Evolutionary conservation across 1,284 basidiomycete species (phyloP), one percentile per base, ranked within the genome.

Genomic region (Malassezia yamatoensis): DNA sequence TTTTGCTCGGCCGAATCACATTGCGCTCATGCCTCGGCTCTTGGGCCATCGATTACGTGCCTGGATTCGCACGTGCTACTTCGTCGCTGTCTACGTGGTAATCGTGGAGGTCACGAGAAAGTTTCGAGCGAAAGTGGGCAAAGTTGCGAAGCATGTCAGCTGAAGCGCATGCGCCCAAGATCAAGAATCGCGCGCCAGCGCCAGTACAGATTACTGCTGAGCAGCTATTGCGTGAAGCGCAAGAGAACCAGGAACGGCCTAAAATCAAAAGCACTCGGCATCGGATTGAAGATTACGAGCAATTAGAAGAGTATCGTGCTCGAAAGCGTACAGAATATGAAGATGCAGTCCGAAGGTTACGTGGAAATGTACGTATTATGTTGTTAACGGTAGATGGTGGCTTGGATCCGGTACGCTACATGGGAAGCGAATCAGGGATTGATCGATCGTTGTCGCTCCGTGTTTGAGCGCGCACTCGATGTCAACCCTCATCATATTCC

Each of bases 151-250:
- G 32, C 42, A 44, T 46, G 41, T 35, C 55, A 20, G 54, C 38
- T 49, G 33, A 55, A 5, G 39, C 24, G n/a, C 68, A 77, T 37
- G 79, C 79, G 4, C 80, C 80, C 13, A 71, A 87, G 60, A 90
- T 96, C 64, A 90, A 91, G 81, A 96, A 96, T 77, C 82, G 90
- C 50, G 90, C 90, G 20, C 85, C 90, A 29, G 90, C 90, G 54
- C 85, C 88, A 53, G 80, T 96, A 61, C 90, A 94, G 86, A 93
- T 96, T 78, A 94, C 91, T 51, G 89, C 93, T 32, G 93, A 96
- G 78, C 93, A 99, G 79, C 84, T 98, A 41, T 80, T 98, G 13
- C 85, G 94, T 69, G 94, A 98, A 79, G 88, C 94, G 40, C 90
- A 96, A 83, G 94, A 96, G 70, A 81, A 91, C 51, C 93, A 98